A percentile compares a stretch with the other conserved stretches of the same genome.
Conservation (phyloP, 108 stramenopile species). For the Fistulifera solaris region DNA sequence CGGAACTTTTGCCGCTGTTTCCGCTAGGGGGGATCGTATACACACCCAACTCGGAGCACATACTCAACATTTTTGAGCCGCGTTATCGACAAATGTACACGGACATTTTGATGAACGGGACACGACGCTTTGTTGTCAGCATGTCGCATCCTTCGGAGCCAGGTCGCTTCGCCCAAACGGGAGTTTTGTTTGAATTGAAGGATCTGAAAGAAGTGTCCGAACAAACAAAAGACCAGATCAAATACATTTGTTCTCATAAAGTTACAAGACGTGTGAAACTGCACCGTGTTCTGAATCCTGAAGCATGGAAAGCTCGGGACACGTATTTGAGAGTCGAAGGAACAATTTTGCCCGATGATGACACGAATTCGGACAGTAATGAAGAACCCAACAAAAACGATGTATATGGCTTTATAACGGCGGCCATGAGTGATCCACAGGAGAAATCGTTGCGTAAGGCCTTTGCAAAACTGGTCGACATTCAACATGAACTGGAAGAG, state of each 20-base stretch:
- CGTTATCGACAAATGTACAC: slow-evolving; percentile 87
- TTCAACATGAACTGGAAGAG: slow-evolving; percentile 71
- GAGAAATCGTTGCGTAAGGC: slow-evolving; percentile 41
- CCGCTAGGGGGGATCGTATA: slow-evolving; percentile 80
- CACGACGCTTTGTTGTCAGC: slow-evolving; percentile 66
- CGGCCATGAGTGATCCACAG: slow-evolving; percentile 8
- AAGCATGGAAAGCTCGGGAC: slow-evolving; percentile 56
- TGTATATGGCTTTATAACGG: slow-evolving; percentile 24
- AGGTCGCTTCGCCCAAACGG: slow-evolving; percentile 69
- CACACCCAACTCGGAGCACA: slow-evolving; percentile 81
- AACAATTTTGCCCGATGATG: slow-evolving; percentile 64
- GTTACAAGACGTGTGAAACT: slow-evolving; percentile 71
- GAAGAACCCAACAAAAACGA: slow-evolving; percentile 14
- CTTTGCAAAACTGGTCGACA: slow-evolving; percentile 47
- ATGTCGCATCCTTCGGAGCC: slow-evolving; percentile 68
- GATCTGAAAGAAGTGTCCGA: slow-evolving; percentile 81
- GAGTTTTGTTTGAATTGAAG: slow-evolving; percentile 71
- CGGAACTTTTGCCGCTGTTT: slow-evolving; percentile 68
- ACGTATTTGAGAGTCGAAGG: slow-evolving; percentile 73
- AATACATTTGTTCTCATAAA: slow-evolving; percentile 83
- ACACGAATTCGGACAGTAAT: slow-evolving; percentile 14
- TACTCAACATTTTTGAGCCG: slow-evolving; percentile 87
- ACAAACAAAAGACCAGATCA: slow-evolving; percentile 74
- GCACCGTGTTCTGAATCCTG: slow-evolving; percentile 64
- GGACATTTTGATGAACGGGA: slow-evolving; percentile 83